Conservation (phyloP, 2,329 filamentous ascomycete genomes). For the Rasamsonia emersonii region DNA sequence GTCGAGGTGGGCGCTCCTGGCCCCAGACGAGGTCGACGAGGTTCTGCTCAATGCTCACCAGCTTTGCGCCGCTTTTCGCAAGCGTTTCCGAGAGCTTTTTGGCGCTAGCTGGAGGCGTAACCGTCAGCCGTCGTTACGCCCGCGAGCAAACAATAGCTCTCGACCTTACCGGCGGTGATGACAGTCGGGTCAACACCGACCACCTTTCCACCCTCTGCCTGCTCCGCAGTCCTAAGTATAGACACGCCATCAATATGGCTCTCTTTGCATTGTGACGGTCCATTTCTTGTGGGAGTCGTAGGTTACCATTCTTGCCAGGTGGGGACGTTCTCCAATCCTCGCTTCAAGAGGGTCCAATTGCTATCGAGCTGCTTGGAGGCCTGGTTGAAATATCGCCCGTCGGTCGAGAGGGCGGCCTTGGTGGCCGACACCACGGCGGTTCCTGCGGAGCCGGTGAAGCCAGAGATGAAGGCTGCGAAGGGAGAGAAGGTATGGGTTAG, state of each 20-base stretch:
- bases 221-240: constrained; percentile 55
- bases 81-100: constrained; percentile 77
- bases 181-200: constrained; percentile 88
- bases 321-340: constrained; percentile 84
- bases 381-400: constrained; percentile 97
- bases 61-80: constrained; percentile 69
- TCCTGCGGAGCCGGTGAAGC: constrained; percentile 91
- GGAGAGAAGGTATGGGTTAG: constrained; percentile 10
- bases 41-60: constrained; percentile 70
- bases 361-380: constrained; percentile 79
- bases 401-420: constrained; percentile 84
- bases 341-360: constrained; percentile 89
- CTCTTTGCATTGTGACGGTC: no score
- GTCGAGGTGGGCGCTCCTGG: constrained; percentile 60
- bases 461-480: constrained; percentile 66
- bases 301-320: constrained; percentile 93
- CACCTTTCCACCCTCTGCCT: constrained; percentile 74
- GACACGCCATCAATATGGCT: no score
- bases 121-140: no score
- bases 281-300: no score
- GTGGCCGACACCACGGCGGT: constrained; percentile 80
- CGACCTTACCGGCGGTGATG: constrained; percentile 60
- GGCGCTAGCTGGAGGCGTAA: constrained; percentile 49
- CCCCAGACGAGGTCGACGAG: constrained; percentile 90
- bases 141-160: no score